Base-by-base conservation (phyloP, 1,284 basidiomycete species). In the Wolfiporia cocos region DNA sequence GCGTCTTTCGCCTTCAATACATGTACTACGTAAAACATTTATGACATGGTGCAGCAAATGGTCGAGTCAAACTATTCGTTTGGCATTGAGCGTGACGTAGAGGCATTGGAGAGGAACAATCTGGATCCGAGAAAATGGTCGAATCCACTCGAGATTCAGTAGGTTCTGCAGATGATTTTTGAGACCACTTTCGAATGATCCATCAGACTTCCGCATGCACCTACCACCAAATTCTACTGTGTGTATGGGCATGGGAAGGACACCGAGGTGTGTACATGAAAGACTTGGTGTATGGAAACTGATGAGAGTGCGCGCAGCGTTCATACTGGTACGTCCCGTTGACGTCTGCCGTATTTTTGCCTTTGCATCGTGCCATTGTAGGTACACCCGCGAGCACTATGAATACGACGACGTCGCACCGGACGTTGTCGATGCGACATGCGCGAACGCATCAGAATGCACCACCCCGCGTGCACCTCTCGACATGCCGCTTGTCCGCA, bases 201-300 rank as follows among this genome's bases (percentile, higher is more conserved):
- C 3, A 5, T 3, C 48, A 89, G 86, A 55, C 68, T 92, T n/a
- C 95, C 95, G 0, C 68, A 84, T 38, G 95, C 95, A 0, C 94
- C 94, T 0, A 87, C 83, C 1, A 89, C 97, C 84, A 93, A 88
- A 61, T 82, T 97, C 18, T 91, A 86, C 64, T 98, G 95, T 54
- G 75, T 94, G 7, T 98, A 99, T 63, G 96, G 95, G 0, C 86
- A 92, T 51, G 96, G 96, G 17, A 98, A 98, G 61, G 87, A 94
- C 53, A 99, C 96, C 0, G 96, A 97, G 75, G 86, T 85, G 35
- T 55, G 73, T 40, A 11, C 5, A 2, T 34, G 17, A n/a, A n/a
- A n/a, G n/a, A n/a, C n/a, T n/a, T n/a, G n/a, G n/a, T n/a, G n/a
- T n/a, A n/a, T n/a, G n/a, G n/a, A n/a, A n/a, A n/a, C n/a, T n/a